Conservation (phyloP, 345 rosid species). For the Eucalyptus sp. region DNA sequence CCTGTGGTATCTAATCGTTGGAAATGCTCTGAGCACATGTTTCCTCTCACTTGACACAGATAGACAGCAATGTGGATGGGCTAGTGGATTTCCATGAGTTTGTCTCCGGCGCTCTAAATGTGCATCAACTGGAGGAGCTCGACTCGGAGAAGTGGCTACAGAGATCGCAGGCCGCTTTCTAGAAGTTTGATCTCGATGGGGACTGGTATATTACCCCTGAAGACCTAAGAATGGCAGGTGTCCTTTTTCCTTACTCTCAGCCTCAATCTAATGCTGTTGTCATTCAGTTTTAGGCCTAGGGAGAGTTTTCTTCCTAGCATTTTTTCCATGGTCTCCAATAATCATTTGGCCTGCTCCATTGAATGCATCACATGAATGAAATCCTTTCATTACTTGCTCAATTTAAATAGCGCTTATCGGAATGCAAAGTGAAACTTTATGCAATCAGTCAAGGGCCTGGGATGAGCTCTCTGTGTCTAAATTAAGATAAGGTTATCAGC, state of each 20-base stretch:
- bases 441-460: neutral
- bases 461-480: neutral
- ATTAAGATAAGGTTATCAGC: neutral
- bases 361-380: neutral
- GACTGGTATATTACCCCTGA: constrained; percentile 29
- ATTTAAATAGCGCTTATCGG: neutral
- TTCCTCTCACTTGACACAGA: neutral
- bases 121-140: constrained; percentile 34
- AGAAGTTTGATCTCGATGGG: constrained; percentile 25
- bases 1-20: accelerated
- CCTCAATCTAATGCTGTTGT: neutral
- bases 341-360: neutral
- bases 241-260: neutral
- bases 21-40: neutral
- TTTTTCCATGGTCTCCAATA: neutral
- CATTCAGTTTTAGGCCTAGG: neutral
- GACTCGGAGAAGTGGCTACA: constrained; percentile 28
- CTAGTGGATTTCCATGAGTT: constrained; percentile 30
- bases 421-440: neutral
- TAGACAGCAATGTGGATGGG: constrained; percentile 33
- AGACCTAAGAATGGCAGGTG: constrained; percentile 32
- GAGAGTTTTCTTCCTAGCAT: neutral
- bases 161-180: constrained; percentile 28
- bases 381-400: neutral
- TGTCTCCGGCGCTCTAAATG: constrained; percentile 31